Base-by-base conservation (phyloP, 768 basidiomycete genomes). In the Lentinula lateritia region DNA sequence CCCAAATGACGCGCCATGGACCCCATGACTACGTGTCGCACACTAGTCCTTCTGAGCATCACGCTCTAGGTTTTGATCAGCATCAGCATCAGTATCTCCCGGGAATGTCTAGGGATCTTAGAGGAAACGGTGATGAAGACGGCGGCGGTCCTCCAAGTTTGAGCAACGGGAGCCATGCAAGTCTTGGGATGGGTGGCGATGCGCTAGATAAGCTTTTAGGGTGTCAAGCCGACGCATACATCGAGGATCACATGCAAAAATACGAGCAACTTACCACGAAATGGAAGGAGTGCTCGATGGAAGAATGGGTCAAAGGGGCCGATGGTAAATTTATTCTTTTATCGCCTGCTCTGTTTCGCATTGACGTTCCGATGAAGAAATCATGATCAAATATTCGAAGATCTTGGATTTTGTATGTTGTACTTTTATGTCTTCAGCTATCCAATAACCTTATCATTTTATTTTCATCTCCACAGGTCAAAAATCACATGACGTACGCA, bases 261-360 rank as follows among this genome's bases (percentile, higher is more conserved):
- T 85, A 86, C 62, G 80, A 81, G 41, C 71, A 71, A 10, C 67
- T 75, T 32, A 68, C 74, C 34, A 73, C 74, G 61, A 79, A 74
- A 62, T 87, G 84, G 84, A 74, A 74, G 13, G 73, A 77, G 6
- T 83, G 82, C 60, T 74, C 76, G 0, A 69, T 77, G 60, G 79
- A 81, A 13, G 83, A 86, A 55, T 86, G 86, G 86, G 67, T 74
- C 5, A 73, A 78, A 28, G 86, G 84, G 5, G 81, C 79, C 0
- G 76, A 83, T 52, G 82, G 84, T 84, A 41, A 52, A 67, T 56
- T 18, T 45, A 56, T 48, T 38, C 15, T 15, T 52, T 43, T 20
- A 20, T 38, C 52, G 38, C 2, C n/a, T 28, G 34, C 18, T 1
- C 18, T 23, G 15, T 48, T 9, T 46, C 59, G n/a, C 43, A 7